Conservation (phyloP, 2,329 filamentous ascomycete genomes). For the Fonsecaea multimorphosa region DNA sequence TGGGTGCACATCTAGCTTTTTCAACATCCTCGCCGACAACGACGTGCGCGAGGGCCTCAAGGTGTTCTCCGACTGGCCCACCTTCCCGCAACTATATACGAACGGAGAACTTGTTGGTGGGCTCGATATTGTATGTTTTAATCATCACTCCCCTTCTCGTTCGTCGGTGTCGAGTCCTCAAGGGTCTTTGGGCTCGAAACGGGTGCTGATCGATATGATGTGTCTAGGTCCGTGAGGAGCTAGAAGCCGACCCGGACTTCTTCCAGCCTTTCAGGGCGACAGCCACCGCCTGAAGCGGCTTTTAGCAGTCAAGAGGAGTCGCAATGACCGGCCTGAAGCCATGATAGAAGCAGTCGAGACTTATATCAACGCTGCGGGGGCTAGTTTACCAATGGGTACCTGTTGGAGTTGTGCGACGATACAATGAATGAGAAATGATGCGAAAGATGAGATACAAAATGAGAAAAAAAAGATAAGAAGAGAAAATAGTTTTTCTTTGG, state of each 20-base stretch:
- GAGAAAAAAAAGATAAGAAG: no score
- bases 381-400: no score
- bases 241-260: constrained; percentile 82
- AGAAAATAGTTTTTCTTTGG: no score
- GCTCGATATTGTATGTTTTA: constrained; percentile 82
- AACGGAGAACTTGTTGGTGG: constrained; percentile 90
- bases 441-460: no score
- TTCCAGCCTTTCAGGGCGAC: constrained; percentile 71
- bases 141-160: constrained; percentile 3
- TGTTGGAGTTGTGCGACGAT: no score
- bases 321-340: neutral
- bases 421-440: no score
- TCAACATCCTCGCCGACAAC: constrained; percentile 97
- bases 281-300: constrained; percentile 28
- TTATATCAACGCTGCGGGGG: neutral
- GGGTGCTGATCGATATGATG: constrained; percentile 19
- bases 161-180: neutral
- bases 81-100: constrained; percentile 93
- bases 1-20: constrained; percentile 66
- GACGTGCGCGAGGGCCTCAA: constrained; percentile 96
- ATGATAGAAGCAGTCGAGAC: neutral
- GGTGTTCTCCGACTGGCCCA: constrained; percentile 98
- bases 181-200: neutral
- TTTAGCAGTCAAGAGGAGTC: no score
- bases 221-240: constrained; percentile 85